Evolutionary conservation across 352 stramenopile genomes (phyloP), one percentile per base, ranked within the genome.

Genomic region (Globisporangium cederbergense): DNA sequence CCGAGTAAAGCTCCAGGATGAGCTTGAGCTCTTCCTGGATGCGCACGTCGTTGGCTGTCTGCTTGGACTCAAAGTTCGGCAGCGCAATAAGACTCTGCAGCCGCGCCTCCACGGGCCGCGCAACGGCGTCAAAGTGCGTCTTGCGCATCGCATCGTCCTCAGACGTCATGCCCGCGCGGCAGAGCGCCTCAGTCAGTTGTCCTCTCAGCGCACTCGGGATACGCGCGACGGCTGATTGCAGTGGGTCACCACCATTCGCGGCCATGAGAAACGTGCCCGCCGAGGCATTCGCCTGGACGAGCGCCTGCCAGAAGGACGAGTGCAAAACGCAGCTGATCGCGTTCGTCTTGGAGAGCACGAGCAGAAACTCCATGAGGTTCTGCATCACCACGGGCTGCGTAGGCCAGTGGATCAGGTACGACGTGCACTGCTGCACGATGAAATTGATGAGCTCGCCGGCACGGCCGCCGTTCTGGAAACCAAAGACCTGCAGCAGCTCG

Each of bases 311-410:
- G 64, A 85, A 81, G 14, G 77, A 66, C 1, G 75, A 76, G 42
- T 71, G 64, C 20, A 95, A 40, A 6, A 93, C 75, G 9, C 65
- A 71, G 57, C 70, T 75, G 45, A 93, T 92, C 18, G 75, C 83
- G 62, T 73, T 72, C 20, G 79, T 88, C 54, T 86, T 90, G 1
- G 83, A 83, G 3, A 94, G 65, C 47, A 87, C 67, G 32, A 95
- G 61, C 30, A 95, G 63, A 28, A 90, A 88, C 47, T 93, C 75
- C 53, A 95, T 89, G 4, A 92, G 66, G 38, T 96, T 83, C 65
- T 94, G 72, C 76, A 93, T 93, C 51, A 96, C 84, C 3, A 92
- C 68, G 0, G 87, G 86, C 32, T 96, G 83, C 1, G 86, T 93
- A 0, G 86, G 78, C 87, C 87, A 96, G 65, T 93, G 77, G 40